Conservation (phyloP, 176 grass and related monocot genomes). For the Oryza brachyantha region DNA sequence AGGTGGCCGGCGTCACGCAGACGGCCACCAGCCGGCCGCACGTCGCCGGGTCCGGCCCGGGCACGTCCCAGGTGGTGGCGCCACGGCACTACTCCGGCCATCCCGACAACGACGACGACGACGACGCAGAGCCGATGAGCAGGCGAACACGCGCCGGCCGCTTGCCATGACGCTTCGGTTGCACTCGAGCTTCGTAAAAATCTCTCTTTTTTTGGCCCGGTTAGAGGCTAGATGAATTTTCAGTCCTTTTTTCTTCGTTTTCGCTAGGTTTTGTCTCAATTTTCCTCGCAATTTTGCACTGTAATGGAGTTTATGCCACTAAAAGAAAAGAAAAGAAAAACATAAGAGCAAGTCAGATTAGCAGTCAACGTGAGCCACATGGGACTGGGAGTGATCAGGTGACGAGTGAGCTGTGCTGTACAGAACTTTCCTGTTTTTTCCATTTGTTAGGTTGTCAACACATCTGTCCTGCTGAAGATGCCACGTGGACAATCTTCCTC, state of each 20-base stretch:
- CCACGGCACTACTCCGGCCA: not conserved
- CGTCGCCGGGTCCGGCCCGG: not conserved
- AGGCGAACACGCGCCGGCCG: conserved; percentile 1
- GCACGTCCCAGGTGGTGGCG: not conserved
- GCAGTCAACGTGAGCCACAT: not conserved
- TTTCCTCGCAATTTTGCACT: not conserved
- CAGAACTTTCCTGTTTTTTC: not conserved
- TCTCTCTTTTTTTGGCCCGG: not conserved
- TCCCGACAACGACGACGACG: not conserved
- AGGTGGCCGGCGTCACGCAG: not conserved
- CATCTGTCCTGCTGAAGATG: not conserved
- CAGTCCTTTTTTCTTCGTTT: not conserved
- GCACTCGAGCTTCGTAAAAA: no score
- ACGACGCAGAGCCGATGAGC: not conserved
- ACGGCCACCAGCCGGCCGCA: not conserved
- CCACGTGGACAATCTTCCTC: not conserved
- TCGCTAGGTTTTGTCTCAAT: not conserved
- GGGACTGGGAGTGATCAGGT: not conserved
- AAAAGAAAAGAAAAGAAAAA: not conserved
- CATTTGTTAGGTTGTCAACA: not conserved
- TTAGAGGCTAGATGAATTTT: not conserved
- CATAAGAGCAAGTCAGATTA: not conserved
- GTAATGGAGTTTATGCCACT: not conserved
- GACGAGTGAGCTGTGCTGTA: not conserved
- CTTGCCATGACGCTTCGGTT: not conserved